Base-by-base conservation (phyloP, 257 asterid genomes). In the Solanum phureja region DNA sequence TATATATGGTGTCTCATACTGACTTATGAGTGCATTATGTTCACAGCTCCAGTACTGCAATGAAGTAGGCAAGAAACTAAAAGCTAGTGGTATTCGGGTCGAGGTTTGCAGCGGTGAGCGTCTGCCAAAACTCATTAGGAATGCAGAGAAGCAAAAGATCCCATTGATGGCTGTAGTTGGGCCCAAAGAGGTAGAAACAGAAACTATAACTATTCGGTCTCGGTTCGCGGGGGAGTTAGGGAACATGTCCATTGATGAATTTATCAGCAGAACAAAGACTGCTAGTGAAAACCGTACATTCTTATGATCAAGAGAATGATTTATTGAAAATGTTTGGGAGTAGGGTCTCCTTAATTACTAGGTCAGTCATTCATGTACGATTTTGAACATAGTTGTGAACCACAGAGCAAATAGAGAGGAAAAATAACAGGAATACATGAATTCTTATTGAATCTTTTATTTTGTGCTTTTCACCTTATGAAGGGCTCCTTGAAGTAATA, bases 151-250 rank as follows among this genome's bases (percentile, higher is more conserved):
- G 91, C 98, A 93, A 77, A 95, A 95, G 89, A 92, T 95, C 83
- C 98, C 99, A 49, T 87, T 97, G 91, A 97, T 95, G 98, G 98
- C 96, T 69, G 98, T 97, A 3, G 97, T 95, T 71, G 99, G 99
- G 35, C 95, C 93, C 4, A 95, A 92, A 89, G 99, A 97, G 91
- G 95, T 89, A 4, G 98, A 95, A 88, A 94, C 93, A 9, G 87
- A 91, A 73, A 92, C 96, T 0, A 90, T 97, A 29, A 95, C 98
- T 1, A 93, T 97, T 83, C 91, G 98, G 87, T 95, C 99, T 85
- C 92, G 99, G 92, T 92, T 92, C 62, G 93, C 92, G 2, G 98
- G 98, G 86, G 99, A 97, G 88, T 79, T 97, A 90, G 99, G 98
- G 44, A 92, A 93, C 87, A 94, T 97, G 97, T 83, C 90, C 2